Conservation (phyloP, 805 yeast species). For the Lachancea kluyveri region DNA sequence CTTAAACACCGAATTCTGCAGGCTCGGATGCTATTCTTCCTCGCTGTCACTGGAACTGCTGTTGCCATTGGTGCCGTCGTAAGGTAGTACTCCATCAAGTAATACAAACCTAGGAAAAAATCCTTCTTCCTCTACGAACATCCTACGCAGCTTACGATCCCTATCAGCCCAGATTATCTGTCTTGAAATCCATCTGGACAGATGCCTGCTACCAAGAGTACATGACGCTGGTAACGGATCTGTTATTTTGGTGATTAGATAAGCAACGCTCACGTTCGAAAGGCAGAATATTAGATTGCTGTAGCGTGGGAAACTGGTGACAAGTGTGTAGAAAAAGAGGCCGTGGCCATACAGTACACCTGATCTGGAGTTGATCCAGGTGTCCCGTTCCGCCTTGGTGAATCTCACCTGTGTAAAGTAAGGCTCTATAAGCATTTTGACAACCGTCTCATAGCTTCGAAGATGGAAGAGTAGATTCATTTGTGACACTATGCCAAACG, state of each 20-base stretch:
- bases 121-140: too few relatives aligned
- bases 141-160: too few relatives aligned
- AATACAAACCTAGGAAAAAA: too few relatives aligned
- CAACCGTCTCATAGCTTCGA: slow-evolving; percentile 30
- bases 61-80: too few relatives aligned
- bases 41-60: too few relatives aligned
- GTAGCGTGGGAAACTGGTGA: slow-evolving; percentile 37
- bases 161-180: slow-evolving; percentile 27
- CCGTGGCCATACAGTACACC: slow-evolving; percentile 55
- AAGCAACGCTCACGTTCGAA: slow-evolving; percentile 49
- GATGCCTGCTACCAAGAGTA: slow-evolving; percentile 10
- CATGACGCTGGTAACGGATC: slow-evolving; percentile 36
- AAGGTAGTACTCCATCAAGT: too few relatives aligned
- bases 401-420: slow-evolving; percentile 45
- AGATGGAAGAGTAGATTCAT: slow-evolving; percentile 28
- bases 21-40: too few relatives aligned
- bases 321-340: slow-evolving; percentile 37
- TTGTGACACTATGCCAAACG: too few relatives aligned
- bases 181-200: slow-evolving; percentile 24
- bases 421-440: slow-evolving; percentile 43
- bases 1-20: too few relatives aligned
- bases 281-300: slow-evolving; percentile 45
- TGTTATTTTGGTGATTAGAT: slow-evolving; percentile 46
- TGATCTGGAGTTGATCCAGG: slow-evolving; percentile 48
- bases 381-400: slow-evolving; percentile 34